phyloP scores from a whole-genome alignment of 768 basidiomycete species.

The Leucocoprinus sp. region DNA sequence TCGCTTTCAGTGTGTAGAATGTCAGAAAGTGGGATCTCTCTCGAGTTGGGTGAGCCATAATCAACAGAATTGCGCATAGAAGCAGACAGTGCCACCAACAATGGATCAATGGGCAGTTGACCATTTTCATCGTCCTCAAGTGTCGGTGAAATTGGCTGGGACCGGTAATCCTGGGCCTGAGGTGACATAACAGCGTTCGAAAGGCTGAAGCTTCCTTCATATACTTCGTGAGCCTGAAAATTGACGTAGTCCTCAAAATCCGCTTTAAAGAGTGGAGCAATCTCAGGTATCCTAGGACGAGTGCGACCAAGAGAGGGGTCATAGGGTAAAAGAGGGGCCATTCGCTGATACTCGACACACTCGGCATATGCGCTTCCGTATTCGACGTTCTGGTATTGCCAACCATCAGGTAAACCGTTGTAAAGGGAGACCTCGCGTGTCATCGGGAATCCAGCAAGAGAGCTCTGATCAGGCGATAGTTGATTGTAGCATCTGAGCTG shows the following conservation, averaged over 20 bases:
- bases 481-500: conserved; percentile 4
- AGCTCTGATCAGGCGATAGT: conserved; percentile 4
- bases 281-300: conserved; percentile 32
- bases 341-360: conserved; percentile 21
- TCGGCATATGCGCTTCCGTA: conserved; percentile 29
- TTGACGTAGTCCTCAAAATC: conserved; percentile 16
- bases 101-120: conserved; percentile 3
- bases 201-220: neutral
- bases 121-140: neutral
- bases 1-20: neutral
- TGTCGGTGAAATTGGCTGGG: neutral
- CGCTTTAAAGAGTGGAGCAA: conserved; percentile 27
- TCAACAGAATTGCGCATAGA: conserved; percentile 1
- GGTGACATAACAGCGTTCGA: neutral
- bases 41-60: neutral
- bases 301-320: conserved; percentile 14
- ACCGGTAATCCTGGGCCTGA: neutral
- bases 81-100: conserved; percentile 5
- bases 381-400: conserved; percentile 33
- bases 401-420: conserved; percentile 38
- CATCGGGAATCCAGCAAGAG: conserved; percentile 26
- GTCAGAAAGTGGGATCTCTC: neutral
- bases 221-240: conserved; percentile 10
- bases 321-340: conserved; percentile 11
- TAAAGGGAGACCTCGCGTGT: conserved; percentile 39